phyloP scores from a whole-genome alignment of 23 red algal genomes.

The Gracilaria gracilis region DNA sequence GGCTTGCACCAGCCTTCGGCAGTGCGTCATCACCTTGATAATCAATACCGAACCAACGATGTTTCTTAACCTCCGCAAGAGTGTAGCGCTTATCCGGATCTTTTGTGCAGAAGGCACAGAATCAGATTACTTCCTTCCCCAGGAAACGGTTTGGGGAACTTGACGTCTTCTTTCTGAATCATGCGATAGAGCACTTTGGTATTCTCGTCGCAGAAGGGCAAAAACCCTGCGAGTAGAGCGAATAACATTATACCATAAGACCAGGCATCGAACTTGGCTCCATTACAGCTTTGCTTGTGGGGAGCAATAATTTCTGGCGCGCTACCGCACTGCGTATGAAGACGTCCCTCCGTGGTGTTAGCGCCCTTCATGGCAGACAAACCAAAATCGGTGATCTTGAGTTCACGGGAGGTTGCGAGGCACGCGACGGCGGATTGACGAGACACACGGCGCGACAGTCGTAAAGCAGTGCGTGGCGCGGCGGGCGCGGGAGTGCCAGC shows the following conservation, averaged over 20 bases:
- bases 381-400: conserved; percentile 97
- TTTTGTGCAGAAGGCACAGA: conserved; percentile 70
- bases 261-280: conserved; percentile 83
- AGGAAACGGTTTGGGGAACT: conserved; percentile 71
- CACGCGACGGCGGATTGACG: too few species aligned
- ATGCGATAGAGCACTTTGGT: conserved; percentile 73
- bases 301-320: conserved; percentile 83
- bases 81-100: conserved; percentile 78
- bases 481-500: too few species aligned
- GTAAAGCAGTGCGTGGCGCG: too few species aligned
- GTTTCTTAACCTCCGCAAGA: conserved; percentile 68
- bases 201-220: conserved; percentile 80
- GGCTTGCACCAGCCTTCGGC: conserved; percentile 51
- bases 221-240: conserved; percentile 68
- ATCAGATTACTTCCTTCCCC: conserved; percentile 67
- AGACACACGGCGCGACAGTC: too few species aligned
- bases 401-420: too few species aligned
- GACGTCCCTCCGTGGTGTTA: conserved; percentile 59
- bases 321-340: conserved; percentile 84
- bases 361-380: conserved; percentile 80
- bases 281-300: conserved; percentile 78
- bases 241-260: conserved; percentile 85
- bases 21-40: conserved; percentile 69
- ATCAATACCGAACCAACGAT: conserved; percentile 71
- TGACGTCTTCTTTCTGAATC: conserved; percentile 69